phyloP scores from a whole-genome alignment of 2,329 filamentous ascomycete genomes.

The Stenocarpella maydis region DNA sequence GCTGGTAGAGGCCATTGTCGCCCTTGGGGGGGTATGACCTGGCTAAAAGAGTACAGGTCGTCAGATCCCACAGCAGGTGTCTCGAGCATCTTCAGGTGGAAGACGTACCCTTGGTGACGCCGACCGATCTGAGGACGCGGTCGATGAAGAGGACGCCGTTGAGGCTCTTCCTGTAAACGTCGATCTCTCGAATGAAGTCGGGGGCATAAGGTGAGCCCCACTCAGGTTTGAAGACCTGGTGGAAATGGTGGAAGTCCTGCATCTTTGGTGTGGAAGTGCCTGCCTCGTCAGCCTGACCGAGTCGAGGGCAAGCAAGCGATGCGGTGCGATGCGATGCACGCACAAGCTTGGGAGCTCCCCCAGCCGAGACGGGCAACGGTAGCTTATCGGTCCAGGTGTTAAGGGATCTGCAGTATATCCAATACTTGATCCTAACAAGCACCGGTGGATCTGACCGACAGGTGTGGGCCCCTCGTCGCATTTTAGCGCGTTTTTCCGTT shows the following conservation, averaged over 20 bases:
- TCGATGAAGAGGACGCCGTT: slow-evolving; percentile 82
- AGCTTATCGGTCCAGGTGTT: slow-evolving; percentile 19
- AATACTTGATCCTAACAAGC: background rate
- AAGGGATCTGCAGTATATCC: background rate
- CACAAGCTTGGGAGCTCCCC: slow-evolving; percentile 7
- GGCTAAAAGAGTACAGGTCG: slow-evolving; percentile 44
- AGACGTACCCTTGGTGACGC: slow-evolving; percentile 70
- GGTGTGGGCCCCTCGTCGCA: slow-evolving; percentile 15
- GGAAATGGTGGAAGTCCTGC: slow-evolving; percentile 72
- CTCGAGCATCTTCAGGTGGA: slow-evolving; percentile 33
- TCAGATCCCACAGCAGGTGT: background rate
- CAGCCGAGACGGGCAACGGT: background rate
- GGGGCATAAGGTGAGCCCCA: slow-evolving; percentile 69
- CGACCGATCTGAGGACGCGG: slow-evolving; percentile 74
- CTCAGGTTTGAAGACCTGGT: slow-evolving; percentile 71
- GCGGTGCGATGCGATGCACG: slow-evolving; percentile 13
- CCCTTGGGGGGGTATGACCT: slow-evolving; percentile 79
- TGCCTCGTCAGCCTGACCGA: background rate
- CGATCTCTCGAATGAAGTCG: slow-evolving; percentile 68
- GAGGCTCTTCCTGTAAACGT: slow-evolving; percentile 71
- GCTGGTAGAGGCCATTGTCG: slow-evolving; percentile 70
- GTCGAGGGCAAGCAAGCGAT: background rate
- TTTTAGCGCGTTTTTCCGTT: slow-evolving; percentile 26
- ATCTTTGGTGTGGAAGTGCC: slow-evolving; percentile 48
- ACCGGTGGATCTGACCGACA: background rate